phyloP scores from a whole-genome alignment of 2,329 filamentous ascomycete genomes.

The Colletotrichum sp. region DNA sequence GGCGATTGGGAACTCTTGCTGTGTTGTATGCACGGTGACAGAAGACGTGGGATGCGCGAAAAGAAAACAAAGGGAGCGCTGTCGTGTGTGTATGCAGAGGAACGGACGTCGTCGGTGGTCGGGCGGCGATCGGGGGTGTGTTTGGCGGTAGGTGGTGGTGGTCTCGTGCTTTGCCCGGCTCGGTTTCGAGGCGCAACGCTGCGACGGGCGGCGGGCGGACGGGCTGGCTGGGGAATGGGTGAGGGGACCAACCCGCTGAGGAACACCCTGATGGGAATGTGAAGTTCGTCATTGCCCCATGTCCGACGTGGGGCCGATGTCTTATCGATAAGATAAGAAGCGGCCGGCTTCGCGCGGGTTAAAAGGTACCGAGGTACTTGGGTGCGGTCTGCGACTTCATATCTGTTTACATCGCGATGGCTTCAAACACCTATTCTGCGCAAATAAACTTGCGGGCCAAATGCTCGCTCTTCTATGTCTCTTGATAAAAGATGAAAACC shows the following conservation, averaged over 20 bases:
- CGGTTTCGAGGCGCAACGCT: slow-evolving; percentile 17
- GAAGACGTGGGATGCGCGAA: not conserved
- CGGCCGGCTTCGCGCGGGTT: not conserved
- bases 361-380: not conserved
- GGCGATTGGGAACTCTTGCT: not conserved
- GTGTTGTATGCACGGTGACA: not conserved
- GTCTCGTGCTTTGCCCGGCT: slow-evolving; percentile 14
- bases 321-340: not conserved
- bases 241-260: not conserved
- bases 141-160: not conserved
- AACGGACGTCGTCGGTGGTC: slow-evolving; percentile 2
- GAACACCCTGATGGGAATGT: not conserved
- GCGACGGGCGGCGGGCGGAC: not conserved
- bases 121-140: not conserved
- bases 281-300: slow-evolving; percentile 4
- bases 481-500: not conserved
- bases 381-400: not conserved
- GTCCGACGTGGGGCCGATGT: not conserved
- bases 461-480: not conserved
- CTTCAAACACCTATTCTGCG: not conserved
- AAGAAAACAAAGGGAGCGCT: not conserved
- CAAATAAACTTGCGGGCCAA: not conserved
- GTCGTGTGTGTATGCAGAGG: not conserved
- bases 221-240: not conserved
- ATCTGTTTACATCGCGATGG: not conserved